phyloP scores from a whole-genome alignment of 2,329 filamentous ascomycete genomes.

The Gnomoniopsis smithogilvyi region DNA sequence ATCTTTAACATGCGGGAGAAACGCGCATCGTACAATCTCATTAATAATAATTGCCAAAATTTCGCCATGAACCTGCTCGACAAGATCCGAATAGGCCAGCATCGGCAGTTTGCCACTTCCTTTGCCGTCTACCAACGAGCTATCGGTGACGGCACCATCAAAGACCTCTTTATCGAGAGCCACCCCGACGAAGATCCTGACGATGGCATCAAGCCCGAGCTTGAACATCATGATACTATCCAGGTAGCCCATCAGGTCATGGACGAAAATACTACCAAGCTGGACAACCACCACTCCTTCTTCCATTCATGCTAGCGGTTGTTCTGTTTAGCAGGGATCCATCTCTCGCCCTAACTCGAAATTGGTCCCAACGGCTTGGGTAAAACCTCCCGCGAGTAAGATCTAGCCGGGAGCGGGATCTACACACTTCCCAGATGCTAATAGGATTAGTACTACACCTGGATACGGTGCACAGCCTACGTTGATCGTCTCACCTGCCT shows the following conservation, averaged over 20 bases:
- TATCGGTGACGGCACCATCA: constrained; percentile 46
- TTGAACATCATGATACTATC: constrained; percentile 36
- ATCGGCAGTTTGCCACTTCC: constrained; percentile 50
- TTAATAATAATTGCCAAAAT: constrained; percentile 59
- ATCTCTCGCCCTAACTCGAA: too few relatives aligned
- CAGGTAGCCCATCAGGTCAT: constrained; percentile 49
- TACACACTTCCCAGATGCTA: too few relatives aligned
- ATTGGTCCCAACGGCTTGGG: too few relatives aligned
- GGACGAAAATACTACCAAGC: constrained; percentile 50
- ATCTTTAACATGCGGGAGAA: constrained; percentile 49
- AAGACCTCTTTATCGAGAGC: constrained; percentile 45
- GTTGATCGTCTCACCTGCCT: too few relatives aligned
- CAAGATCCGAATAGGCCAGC: constrained; percentile 48
- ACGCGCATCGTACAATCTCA: constrained; percentile 52
- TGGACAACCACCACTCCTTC: constrained; percentile 37
- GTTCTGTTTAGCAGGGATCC: not conserved
- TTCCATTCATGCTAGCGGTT: constrained; percentile 10
- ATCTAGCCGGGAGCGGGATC: too few relatives aligned
- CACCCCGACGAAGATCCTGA: constrained; percentile 29
- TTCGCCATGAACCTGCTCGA: constrained; percentile 52
- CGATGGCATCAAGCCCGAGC: constrained; percentile 20
- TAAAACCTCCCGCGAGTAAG: too few relatives aligned
- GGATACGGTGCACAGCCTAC: too few relatives aligned
- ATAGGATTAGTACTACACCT: too few relatives aligned
- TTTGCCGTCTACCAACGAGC: constrained; percentile 51